These are phyloP conservation scores for Phyllosticta citrichinensis DNA, from an alignment of 2,329 filamentous ascomycete genomes.

Conservation along the genomic window DNA sequence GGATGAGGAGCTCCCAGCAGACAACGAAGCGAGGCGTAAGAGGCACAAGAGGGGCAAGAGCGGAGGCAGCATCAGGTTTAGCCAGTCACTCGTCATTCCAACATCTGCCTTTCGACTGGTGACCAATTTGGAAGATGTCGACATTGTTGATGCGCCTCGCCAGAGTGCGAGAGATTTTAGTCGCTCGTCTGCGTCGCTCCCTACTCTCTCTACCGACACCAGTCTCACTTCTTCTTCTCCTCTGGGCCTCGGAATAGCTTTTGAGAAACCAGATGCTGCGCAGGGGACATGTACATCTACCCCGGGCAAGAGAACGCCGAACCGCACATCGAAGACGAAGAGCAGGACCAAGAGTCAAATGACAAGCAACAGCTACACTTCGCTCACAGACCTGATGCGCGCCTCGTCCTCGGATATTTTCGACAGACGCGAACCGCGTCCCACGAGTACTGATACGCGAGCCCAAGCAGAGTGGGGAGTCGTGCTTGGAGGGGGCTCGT, in stretches of 20 bases:
- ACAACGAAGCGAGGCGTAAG: background rate
- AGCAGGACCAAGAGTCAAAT: background rate
- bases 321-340: background rate
- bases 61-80: background rate
- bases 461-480: background rate
- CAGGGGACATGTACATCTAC: background rate
- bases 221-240: background rate
- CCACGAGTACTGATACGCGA: background rate
- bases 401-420: conserved; percentile 5
- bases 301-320: background rate
- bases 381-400: conserved; percentile 4
- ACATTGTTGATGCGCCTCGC: background rate
- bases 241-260: background rate
- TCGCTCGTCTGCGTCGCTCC: background rate
- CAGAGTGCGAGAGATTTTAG: background rate
- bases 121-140: background rate
- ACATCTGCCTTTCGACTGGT: background rate
- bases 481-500: background rate
- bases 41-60: background rate
- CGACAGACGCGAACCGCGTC: background rate
- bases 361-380: conserved; percentile 3
- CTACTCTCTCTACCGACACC: background rate
- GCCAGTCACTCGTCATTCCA: background rate
- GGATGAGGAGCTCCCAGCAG: background rate
- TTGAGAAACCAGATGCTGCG: background rate